Evolutionary conservation across 768 basidiomycete species (phyloP).

Genomic region (Asterophora parasitica): DNA sequence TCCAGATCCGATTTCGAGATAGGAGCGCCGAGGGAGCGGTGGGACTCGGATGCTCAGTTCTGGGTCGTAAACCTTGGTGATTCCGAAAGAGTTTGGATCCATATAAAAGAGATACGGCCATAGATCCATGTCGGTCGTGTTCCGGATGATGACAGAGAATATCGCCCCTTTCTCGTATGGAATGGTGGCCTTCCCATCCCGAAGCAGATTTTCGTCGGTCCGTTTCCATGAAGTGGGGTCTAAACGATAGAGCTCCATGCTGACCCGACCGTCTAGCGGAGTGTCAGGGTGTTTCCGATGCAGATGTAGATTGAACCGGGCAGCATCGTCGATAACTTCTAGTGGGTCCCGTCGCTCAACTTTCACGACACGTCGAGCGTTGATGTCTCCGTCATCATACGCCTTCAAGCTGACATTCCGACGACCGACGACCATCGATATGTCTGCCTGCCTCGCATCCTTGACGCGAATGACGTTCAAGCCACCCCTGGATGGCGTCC

Average conservation of each 20-base stretch:
- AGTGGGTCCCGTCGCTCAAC: constrained; percentile 28
- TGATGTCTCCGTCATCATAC: constrained; percentile 37
- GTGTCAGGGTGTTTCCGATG: constrained; percentile 43
- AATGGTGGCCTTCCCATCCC: constrained; percentile 44
- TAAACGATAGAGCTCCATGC: constrained; percentile 48
- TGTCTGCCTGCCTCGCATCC: constrained; percentile 40
- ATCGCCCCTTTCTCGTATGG: constrained; percentile 36
- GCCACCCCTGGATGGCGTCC: constrained; percentile 32
- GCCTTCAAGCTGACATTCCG: constrained; percentile 39
- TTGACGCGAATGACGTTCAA: constrained; percentile 44
- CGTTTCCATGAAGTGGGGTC: constrained; percentile 40
- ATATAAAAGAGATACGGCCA: constrained; percentile 64
- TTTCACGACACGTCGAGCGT: constrained; percentile 31
- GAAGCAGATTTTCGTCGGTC: constrained; percentile 41
- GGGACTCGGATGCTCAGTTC: constrained; percentile 28
- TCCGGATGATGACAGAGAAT: constrained; percentile 46
- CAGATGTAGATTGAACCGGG: constrained; percentile 56
- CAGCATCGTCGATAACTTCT: constrained; percentile 51
- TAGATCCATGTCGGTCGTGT: constrained; percentile 45
- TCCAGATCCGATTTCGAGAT: constrained; percentile 38
- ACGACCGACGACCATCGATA: constrained; percentile 42
- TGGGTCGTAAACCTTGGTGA: constrained; percentile 53
- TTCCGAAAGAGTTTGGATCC: constrained; percentile 51
- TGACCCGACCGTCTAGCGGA: constrained; percentile 43
- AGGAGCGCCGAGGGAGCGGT: constrained; percentile 38